Conservation (phyloP, 2,329 filamentous ascomycete species). For the Pseudogymnoascus sp. region DNA sequence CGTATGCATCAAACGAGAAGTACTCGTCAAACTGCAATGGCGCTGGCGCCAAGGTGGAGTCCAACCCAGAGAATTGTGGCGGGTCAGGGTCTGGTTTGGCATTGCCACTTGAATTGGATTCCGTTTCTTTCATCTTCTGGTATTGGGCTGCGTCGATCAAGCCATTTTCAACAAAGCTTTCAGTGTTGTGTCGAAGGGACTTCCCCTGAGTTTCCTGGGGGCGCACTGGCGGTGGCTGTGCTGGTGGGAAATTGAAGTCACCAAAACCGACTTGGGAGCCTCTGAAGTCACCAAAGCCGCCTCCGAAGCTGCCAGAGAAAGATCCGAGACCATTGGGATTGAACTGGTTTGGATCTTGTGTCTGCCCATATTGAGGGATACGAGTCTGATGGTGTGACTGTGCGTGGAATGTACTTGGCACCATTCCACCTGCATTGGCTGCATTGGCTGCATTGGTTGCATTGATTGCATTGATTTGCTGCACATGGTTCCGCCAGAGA, state of each 20-base stretch:
- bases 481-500: background rate
- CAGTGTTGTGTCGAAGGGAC: background rate
- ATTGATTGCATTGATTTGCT: background rate
- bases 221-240: background rate
- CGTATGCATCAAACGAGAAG: background rate
- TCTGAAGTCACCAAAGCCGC: background rate
- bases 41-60: background rate
- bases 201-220: background rate
- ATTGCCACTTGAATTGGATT: background rate
- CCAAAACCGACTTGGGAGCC: background rate
- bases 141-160: background rate
- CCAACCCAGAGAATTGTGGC: background rate
- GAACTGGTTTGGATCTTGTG: background rate
- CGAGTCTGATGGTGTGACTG: background rate
- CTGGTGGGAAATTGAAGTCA: background rate
- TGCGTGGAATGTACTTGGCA: background rate
- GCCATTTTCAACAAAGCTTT: background rate
- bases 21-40: background rate
- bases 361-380: background rate
- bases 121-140: background rate
- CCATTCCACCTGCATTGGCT: background rate
- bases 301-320: background rate
- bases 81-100: background rate
- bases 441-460: background rate
- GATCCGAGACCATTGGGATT: background rate